phyloP scores from a whole-genome alignment of 192 early-diverging fungal genomes.

The Endogone sp. region DNA sequence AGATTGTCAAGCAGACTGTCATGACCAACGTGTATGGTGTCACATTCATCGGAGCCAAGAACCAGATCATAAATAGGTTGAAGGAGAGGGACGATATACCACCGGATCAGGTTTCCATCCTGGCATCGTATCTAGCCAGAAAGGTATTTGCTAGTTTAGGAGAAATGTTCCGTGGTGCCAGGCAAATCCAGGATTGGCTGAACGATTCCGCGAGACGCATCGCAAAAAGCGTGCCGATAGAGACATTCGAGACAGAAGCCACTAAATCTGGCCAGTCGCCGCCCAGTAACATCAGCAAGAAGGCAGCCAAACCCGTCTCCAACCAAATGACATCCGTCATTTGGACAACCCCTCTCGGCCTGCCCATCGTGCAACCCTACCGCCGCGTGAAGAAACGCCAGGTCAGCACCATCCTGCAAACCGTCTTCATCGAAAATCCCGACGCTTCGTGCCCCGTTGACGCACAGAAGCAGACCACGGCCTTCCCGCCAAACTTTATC shows the following conservation, averaged over 20 bases:
- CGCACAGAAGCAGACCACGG: conserved; percentile 86
- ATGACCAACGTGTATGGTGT: conserved; percentile 99
- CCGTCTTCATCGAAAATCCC: conserved; percentile 67
- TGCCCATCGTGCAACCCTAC: conserved; percentile 97
- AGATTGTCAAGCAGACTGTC: conserved; percentile 98
- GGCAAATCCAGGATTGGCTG: conserved; percentile 91
- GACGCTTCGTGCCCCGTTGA: conserved; percentile 76
- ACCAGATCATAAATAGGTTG: conserved; percentile 82
- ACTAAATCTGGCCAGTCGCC: neutral
- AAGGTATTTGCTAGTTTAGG: conserved; percentile 84
- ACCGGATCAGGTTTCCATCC: conserved; percentile 54
- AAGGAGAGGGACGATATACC: conserved; percentile 73
- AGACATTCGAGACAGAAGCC: conserved; percentile 14
- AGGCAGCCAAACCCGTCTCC: conserved; percentile 26
- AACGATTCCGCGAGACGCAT: conserved; percentile 82
- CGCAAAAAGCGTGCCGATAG: conserved; percentile 66
- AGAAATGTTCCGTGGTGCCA: conserved; percentile 87
- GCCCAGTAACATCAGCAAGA: conserved; percentile 11
- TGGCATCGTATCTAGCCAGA: conserved; percentile 72
- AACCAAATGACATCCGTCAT: conserved; percentile 88
- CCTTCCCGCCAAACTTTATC: conserved; percentile 99
- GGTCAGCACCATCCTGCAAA: conserved; percentile 78
- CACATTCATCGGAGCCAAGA: conserved; percentile 88
- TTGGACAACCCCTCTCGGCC: conserved; percentile 93
- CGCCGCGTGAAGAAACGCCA: conserved; percentile 62